Evolutionary conservation across 306 rosid genomes (phyloP), one percentile per base, ranked within the genome.

Genomic region (Quercus robur): DNA sequence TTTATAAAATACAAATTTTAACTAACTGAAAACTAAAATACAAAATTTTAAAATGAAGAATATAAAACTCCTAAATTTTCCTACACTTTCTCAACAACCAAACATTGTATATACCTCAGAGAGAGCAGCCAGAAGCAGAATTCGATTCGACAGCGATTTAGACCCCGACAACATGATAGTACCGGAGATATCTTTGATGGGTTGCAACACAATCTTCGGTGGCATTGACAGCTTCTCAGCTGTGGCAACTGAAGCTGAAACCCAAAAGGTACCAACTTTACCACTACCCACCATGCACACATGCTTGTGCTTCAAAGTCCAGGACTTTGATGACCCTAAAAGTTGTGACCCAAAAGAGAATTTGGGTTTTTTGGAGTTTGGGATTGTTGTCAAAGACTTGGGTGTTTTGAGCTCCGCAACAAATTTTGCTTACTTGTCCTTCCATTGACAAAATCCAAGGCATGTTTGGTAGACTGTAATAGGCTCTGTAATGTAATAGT

Each of bases 141-240:
- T 25, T 0, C 26, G 2, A 25, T 25, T 25, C 1, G 26, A 1
- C 26, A 25, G 26, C 1, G 26, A 26, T 26, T 26, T 26, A 26
- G 28, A 26, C 28, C 35, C 98, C 31, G 98, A 98, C 91, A 95
- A 84, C 31, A 87, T 88, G 55, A 95, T 82, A 80, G 86, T 82
- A 15, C 98, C 98, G 18, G 99, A 89, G 73, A 95, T 93, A 6
- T 95, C 99, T 23, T 81, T 86, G 68, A 95, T 95, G 80, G 99
- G 99, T 70, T 93, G 90, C 91, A 95, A 78, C 78, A 91, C 92
- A 72, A 95, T 89, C 89, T 95, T 98, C 75, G 97, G 92, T 76
- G 56, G 90, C 63, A 86, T 84, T 4, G 94, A 86, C 38, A 91
- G 90, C 89, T 92, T 94, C 87, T 88, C 98, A 10, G 93, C 78